These are phyloP conservation scores for Macrophomina phaseolina DNA, from an alignment of 2,329 filamentous ascomycete species.

Conservation along the genomic window DNA sequence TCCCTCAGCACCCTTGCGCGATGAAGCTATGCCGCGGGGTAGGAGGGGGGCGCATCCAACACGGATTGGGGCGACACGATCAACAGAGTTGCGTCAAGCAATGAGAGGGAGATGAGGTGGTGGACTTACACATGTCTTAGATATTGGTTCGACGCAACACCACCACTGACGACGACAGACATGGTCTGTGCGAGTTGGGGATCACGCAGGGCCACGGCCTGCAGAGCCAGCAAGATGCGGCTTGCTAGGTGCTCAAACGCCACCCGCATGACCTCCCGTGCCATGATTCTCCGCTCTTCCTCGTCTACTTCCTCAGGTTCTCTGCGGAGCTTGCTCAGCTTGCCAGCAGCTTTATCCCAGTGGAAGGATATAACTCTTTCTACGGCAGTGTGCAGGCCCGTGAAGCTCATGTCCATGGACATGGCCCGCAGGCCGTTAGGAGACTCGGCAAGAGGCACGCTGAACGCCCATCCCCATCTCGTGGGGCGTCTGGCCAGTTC, in stretches of 20 bases:
- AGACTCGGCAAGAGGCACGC: conserved; percentile 67
- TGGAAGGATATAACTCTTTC: conserved; percentile 59
- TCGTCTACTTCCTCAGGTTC: conserved; percentile 51
- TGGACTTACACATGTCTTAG: conserved; percentile 66
- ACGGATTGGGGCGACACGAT: conserved; percentile 9
- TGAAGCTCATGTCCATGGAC: conserved; percentile 59
- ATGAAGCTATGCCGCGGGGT: not conserved
- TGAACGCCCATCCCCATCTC: conserved; percentile 70
- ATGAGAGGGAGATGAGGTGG: not conserved
- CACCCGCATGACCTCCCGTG: conserved; percentile 74
- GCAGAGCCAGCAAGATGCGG: conserved; percentile 74
- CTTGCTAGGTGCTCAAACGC: conserved; percentile 87
- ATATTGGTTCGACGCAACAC: conserved; percentile 85
- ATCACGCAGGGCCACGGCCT: conserved; percentile 35
- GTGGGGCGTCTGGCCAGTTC: conserved; percentile 54
- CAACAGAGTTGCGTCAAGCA: conserved; percentile 29
- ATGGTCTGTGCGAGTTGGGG: conserved; percentile 47
- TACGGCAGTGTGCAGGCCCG: conserved; percentile 71
- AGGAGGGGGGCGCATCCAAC: not conserved
- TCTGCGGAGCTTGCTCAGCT: conserved; percentile 39
- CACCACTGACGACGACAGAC: conserved; percentile 81
- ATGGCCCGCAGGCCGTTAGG: conserved; percentile 41
- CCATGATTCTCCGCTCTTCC: conserved; percentile 71
- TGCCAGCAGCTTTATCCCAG: conserved; percentile 38
- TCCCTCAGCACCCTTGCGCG: not conserved